A percentile compares a stretch with the other conserved stretches of the same genome.
phyloP scores from a whole-genome alignment of 345 rosid species.

The Eucalyptus dawsonii region DNA sequence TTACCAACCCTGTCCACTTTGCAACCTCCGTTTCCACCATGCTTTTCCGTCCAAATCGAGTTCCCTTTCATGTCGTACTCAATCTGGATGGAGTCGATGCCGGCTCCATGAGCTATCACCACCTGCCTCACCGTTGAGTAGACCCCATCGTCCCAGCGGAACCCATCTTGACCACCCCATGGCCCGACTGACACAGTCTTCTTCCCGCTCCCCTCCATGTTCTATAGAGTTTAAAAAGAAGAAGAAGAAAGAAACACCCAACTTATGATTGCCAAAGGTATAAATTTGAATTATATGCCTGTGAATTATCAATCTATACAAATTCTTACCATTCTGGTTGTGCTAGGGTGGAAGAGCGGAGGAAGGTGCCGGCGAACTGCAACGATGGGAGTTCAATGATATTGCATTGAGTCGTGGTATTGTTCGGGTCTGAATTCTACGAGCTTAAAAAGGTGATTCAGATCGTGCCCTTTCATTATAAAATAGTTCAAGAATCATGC shows the following conservation, averaged over 20 bases:
- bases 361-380: neutral
- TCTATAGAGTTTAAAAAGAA: conserved; percentile 12
- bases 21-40: conserved; percentile 63
- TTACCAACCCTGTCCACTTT: conserved; percentile 43
- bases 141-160: conserved; percentile 68
- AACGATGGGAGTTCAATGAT: neutral
- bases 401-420: neutral
- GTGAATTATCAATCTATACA: neutral
- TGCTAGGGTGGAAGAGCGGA: neutral
- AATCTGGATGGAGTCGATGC: conserved; percentile 64
- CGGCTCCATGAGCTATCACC: conserved; percentile 44
- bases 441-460: neutral
- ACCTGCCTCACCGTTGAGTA: conserved; percentile 49
- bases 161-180: conserved; percentile 78
- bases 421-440: conserved; percentile 14
- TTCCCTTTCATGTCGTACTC: conserved; percentile 62
- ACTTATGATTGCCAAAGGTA: neutral
- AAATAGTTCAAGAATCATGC: conserved; percentile 3
- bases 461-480: neutral
- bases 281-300: neutral
- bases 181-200: conserved; percentile 56
- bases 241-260: neutral
- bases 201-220: conserved; percentile 24
- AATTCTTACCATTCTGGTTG: neutral
- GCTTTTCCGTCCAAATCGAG: conserved; percentile 65